Conservation (phyloP, 2,329 filamentous ascomycete species). For the Podosphaera xanthii region DNA sequence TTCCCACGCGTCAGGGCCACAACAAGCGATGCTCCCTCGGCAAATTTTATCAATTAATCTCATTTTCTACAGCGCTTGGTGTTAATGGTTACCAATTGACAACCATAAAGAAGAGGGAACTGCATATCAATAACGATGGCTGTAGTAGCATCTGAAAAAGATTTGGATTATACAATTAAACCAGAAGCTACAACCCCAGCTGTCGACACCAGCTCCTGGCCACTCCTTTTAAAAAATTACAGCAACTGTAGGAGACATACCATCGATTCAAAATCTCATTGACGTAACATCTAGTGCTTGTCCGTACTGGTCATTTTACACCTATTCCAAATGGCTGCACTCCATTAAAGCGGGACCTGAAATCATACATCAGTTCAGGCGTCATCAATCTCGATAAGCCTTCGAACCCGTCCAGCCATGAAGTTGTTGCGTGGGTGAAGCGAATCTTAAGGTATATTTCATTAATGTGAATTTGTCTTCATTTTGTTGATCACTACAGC, state of each 20-base stretch:
- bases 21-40: too few relatives aligned
- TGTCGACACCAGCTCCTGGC: constrained; percentile 76
- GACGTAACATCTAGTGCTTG: constrained; percentile 39
- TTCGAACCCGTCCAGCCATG: constrained; percentile 91
- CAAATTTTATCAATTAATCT: too few relatives aligned
- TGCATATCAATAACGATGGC: constrained; percentile 16
- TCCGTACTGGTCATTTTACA: constrained; percentile 89
- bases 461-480: neutral
- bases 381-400: constrained; percentile 98
- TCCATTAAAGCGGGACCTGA: constrained; percentile 80
- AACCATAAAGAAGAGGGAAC: constrained; percentile 3
- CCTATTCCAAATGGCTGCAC: constrained; percentile 85
- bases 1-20: too few relatives aligned
- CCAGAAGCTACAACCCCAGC: constrained; percentile 59
- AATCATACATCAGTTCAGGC: constrained; percentile 89
- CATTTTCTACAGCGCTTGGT: too few relatives aligned
- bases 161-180: constrained; percentile 73
- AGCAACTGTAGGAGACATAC: constrained; percentile 48
- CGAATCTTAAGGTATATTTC: constrained; percentile 57
- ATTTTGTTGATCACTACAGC: constrained; percentile 5
- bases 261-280: neutral
- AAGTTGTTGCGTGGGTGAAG: constrained; percentile 99
- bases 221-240: constrained; percentile 88
- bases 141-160: constrained; percentile 27
- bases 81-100: too few relatives aligned